A percentile compares a stretch with the other conserved stretches of the same genome.
These are phyloP conservation scores for Xanthoconium purpureum DNA, from an alignment of 768 basidiomycete species.

Conservation along the genomic window DNA sequence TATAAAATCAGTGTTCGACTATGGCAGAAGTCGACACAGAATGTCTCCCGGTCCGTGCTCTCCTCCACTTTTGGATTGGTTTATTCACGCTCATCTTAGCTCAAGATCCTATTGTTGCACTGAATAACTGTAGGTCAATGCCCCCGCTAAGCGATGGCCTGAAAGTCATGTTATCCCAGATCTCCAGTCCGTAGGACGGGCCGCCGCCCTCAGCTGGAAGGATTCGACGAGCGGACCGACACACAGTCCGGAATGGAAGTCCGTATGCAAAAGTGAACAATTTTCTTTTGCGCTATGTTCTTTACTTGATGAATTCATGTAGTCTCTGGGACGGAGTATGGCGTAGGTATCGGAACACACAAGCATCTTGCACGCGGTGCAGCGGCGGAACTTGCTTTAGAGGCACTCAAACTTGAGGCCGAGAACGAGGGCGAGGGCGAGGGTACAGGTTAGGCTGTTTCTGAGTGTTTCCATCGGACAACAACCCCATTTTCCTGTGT, in stretches of 20 bases:
- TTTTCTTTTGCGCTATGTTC: conserved; percentile 4
- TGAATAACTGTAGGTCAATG: conserved; percentile 41
- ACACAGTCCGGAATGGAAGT: conserved; percentile 52
- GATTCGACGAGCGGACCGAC: conserved; percentile 44
- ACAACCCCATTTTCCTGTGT: not conserved
- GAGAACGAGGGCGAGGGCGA: conserved; percentile 9
- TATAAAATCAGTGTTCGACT: conserved; percentile 27
- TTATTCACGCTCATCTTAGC: conserved; percentile 17
- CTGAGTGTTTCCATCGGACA: not conserved
- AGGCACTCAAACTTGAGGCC: conserved; percentile 31
- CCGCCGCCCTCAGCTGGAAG: conserved; percentile 52
- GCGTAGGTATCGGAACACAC: conserved; percentile 46
- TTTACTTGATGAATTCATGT: conserved; percentile 12
- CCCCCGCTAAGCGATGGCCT: not conserved
- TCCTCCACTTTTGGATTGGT: not conserved
- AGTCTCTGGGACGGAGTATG: conserved; percentile 54
- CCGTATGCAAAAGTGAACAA: conserved; percentile 54
- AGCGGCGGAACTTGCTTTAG: conserved; percentile 35
- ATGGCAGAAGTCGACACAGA: conserved; percentile 18
- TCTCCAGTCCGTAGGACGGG: conserved; percentile 46
- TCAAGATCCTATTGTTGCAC: conserved; percentile 30
- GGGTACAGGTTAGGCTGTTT: conserved; percentile 8
- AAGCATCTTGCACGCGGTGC: conserved; percentile 52
- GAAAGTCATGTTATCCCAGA: conserved; percentile 35
- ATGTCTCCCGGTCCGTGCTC: conserved; percentile 23